Base-by-base conservation (phyloP, 164 flowering plant species). In the Aristolochia contorta region DNA sequence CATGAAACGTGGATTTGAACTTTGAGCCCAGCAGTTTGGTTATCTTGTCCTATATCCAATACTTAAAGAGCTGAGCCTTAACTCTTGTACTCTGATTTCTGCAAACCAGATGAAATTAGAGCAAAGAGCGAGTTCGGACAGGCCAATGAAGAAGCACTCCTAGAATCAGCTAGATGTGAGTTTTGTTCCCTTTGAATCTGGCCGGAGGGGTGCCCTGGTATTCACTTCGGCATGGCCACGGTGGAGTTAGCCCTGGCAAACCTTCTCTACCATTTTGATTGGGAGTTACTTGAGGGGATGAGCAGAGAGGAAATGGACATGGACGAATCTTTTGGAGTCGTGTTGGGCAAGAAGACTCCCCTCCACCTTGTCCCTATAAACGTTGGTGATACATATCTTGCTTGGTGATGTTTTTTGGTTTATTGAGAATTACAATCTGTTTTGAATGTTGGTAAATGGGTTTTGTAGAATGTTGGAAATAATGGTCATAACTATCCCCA, bases 31-130 rank as follows among this genome's bases (percentile, higher is more conserved):
- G 64, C 59, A 0, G 74, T 53, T 15, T 85, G 69, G 64, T 88
- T 89, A 27, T 88, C 85, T 59, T 85, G 96, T 56, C 96, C 96
- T 49, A 85, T 82, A 54, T 85, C 91, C 21, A 88, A 49, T 4
- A 79, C 80, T 66, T 85, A 85, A 2, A 89, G 77, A 3, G 89
- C 90, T 63, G 78, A 72, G 6, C 84, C 68, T 59, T 81, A 80
- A 21, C 82, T 83, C 37, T 64, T 62, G 4, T 80, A 84, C 22
- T 67, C 73, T 14, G 89, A 81, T 32, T 3, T 32, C 33, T 32
- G 33, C 33, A 3, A 32, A 32, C 33, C 3, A 32, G 33, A 32
- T 32, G 33, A 32, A 7, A 32, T 7, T 7, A 32, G 33, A n/a
- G n/a, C n/a, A n/a, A n/a, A n/a, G n/a, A n/a, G n/a, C n/a, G n/a